Base-by-base conservation (phyloP, 176 grass and related monocot genomes). In the Cymbopogon citratus region DNA sequence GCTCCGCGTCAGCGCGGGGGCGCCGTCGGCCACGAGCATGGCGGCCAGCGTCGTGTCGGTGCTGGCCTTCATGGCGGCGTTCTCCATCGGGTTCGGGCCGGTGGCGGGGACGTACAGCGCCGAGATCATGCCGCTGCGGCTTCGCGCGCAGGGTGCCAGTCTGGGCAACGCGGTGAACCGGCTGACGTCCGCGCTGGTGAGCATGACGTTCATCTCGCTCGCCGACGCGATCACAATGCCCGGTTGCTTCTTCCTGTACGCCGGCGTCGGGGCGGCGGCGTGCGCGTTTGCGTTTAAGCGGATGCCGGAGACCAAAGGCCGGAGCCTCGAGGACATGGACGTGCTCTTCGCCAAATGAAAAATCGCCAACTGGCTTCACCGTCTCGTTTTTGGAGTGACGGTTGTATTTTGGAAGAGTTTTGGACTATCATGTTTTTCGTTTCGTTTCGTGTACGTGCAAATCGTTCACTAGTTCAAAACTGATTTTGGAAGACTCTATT, bases 161-260 rank as follows among this genome's bases (percentile, higher is more conserved):
- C 38, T 88, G 12, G 82, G 82, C 46, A 27, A 43, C 9, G 86
- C 85, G 16, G 65, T 75, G 78, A 91, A 91, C 84, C 38, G 90
- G 38, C 19, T 82, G 6, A 85, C 84, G 12, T 82, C 83, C 59
- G 86, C 78, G 2, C 9, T 85, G 5, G 44, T 91, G 9, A 88
- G 72, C 72, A 91, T 91, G 90, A 88, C 90, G 19, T 91, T 91
- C 68, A 83, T 91, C 69, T 91, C 90, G 14, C 77, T 91, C 33
- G 75, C 83, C 14, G 65, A 79, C 12, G 35, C 35, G 13, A 86
- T 91, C 71, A 75, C 71, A 45, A 88, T 91, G 64, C 27, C 85
- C 0, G 90, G 90, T 9, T 88, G 86, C 78, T 91, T 88, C 86
- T 91, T 88, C 80, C 15, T 91, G 18, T 88, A 86, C 71, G 86